Percentiles rank a stretch among this genome's conserved stretches.
These are phyloP conservation scores for Globisporangium barbulae DNA, from an alignment of 352 stramenopile species.

Conservation along the genomic window DNA sequence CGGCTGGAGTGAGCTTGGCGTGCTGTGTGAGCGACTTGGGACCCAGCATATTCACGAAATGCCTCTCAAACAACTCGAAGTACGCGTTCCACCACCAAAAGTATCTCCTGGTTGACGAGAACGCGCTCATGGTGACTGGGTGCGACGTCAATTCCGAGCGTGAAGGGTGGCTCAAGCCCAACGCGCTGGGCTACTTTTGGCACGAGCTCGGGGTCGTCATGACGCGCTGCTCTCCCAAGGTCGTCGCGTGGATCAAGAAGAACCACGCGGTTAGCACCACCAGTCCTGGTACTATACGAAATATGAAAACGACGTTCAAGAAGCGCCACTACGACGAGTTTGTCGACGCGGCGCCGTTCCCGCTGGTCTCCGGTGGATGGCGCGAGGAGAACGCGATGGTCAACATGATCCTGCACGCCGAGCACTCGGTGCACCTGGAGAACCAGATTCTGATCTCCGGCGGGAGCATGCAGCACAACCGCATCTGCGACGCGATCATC, in stretches of 20 bases:
- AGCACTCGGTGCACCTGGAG: slow-evolving; percentile 63
- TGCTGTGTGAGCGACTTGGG: slow-evolving; percentile 69
- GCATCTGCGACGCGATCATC: slow-evolving; percentile 62
- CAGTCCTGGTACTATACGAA: neutral
- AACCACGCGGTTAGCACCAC: slow-evolving; percentile 37
- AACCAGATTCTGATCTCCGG: slow-evolving; percentile 84
- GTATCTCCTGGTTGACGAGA: slow-evolving; percentile 67
- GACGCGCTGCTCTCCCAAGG: slow-evolving; percentile 36
- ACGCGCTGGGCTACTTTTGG: slow-evolving; percentile 73
- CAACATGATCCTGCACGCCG: slow-evolving; percentile 72
- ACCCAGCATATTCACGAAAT: slow-evolving; percentile 33
- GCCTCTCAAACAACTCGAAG: slow-evolving; percentile 74
- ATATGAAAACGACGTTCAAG: slow-evolving; percentile 12
- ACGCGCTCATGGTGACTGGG: slow-evolving; percentile 66
- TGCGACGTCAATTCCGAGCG: slow-evolving; percentile 76
- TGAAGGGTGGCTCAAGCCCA: slow-evolving; percentile 57
- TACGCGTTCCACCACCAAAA: slow-evolving; percentile 86
- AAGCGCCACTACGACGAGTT: slow-evolving; percentile 57
- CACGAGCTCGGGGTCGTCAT: slow-evolving; percentile 65
- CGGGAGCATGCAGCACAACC: slow-evolving; percentile 67
- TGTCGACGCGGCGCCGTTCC: slow-evolving; percentile 57
- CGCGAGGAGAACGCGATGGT: slow-evolving; percentile 80
- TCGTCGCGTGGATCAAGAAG: slow-evolving; percentile 54
- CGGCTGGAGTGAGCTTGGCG: slow-evolving; percentile 42
- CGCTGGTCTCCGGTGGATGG: slow-evolving; percentile 68